These are phyloP conservation scores for Pyrus hybrid DNA, from an alignment of 331 rosid species.

Conservation along the genomic window DNA sequence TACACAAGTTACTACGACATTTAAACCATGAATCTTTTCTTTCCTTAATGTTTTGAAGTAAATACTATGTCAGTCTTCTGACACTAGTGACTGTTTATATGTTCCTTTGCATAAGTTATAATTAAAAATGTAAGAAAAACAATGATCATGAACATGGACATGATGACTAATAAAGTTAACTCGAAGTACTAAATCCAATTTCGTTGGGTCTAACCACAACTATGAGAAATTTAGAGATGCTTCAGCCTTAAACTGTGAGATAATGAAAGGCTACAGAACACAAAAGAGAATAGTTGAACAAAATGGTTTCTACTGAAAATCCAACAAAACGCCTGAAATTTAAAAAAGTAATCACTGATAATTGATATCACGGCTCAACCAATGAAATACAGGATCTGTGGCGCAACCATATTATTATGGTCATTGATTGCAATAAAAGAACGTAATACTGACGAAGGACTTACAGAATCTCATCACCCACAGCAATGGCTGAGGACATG, in stretches of 20 bases:
- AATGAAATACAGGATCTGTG: no score
- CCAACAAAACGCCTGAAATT: background rate
- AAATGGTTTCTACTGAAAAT: background rate
- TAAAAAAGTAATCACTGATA: background rate
- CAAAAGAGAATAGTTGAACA: background rate
- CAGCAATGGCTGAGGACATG: conserved; percentile 65
- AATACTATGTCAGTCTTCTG: background rate
- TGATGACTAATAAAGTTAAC: background rate
- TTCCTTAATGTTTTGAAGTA: background rate
- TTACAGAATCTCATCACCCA: conserved; percentile 97
- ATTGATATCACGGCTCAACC: background rate
- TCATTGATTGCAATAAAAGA: background rate
- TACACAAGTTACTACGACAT: conserved; percentile 3
- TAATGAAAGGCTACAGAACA: background rate
- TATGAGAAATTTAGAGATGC: background rate
- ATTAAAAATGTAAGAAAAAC: background rate
- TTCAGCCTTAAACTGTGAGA: background rate
- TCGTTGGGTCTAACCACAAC: background rate
- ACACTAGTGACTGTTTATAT: background rate
- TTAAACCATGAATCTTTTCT: background rate
- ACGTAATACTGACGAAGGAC: conserved; percentile 29
- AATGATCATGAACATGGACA: background rate
- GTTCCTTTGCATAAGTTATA: background rate
- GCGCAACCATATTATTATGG: background rate
- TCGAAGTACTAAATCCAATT: background rate